Evolutionary conservation across 306 rosid genomes (phyloP), one percentile per base, ranked within the genome.

Genomic region (Cicer yamashitae): DNA sequence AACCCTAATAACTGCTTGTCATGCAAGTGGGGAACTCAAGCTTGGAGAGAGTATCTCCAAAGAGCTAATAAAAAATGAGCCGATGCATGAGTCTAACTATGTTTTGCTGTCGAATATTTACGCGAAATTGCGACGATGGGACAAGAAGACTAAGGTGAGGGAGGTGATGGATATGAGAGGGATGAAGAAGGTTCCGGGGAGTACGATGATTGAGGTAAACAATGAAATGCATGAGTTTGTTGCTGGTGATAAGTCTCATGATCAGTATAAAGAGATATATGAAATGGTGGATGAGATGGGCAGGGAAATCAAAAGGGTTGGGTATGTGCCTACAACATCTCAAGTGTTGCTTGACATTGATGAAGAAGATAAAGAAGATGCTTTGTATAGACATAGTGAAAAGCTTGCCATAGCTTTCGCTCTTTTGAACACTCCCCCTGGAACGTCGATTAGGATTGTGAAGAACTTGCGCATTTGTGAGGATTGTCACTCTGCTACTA

Each of bases 381-480:
- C 89, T 77, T 74, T 91, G 71, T 67, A 84, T 77, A 83, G 85
- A 76, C 98, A 93, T 60, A 88, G 98, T 84, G 98, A 93, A 85
- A 93, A 91, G 76, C 87, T 93, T 71, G 98, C 98, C 12, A 91
- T 93, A 69, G 98, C 98, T 57, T 93, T 91, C 66, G 92, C 92
- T 68, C 92, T 93, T 66, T 70, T 91, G 50, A 88, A 83, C 12
- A 89, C 97, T 1, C 89, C 84, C 4, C 89, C 90, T 0, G 90
- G 96, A 67, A 88, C 94, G 20, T 86, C 89, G 6, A 91, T 93
- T 57, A 91, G 94, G 73, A 88, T 93, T 10, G 97, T 89, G 84
- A 93, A 93, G 91, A 91, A 93, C 77, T 74, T 93, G 84, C 85
- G 98, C 1, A 89, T 93, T 53, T 93, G 98, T 65, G 78, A 87